These are phyloP conservation scores for Thalassiosira mediterranea DNA, from an alignment of 352 stramenopile genomes.

Conservation along the genomic window DNA sequence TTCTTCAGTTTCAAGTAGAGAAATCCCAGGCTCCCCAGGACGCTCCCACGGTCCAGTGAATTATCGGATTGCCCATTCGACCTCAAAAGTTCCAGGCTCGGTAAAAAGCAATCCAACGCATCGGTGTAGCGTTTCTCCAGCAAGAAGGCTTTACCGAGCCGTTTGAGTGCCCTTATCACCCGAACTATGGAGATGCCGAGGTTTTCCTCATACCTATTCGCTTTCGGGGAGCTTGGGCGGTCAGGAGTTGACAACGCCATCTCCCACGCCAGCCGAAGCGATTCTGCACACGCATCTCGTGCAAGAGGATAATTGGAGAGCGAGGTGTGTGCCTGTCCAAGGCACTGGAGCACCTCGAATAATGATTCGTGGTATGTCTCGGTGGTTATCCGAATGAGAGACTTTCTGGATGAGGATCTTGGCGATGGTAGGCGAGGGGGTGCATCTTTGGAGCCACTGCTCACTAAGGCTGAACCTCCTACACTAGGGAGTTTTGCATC, in stretches of 20 bases:
- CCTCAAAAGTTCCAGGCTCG: conserved; percentile 35
- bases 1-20: conserved; percentile 42
- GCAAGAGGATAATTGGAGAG: conserved; percentile 31
- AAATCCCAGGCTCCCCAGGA: conserved; percentile 45
- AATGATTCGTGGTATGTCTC: conserved; percentile 25
- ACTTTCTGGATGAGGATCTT: conserved; percentile 47
- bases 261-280: conserved; percentile 35
- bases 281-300: conserved; percentile 30
- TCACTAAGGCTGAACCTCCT: too few species aligned
- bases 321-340: conserved; percentile 37
- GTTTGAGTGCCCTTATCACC: conserved; percentile 36
- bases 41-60: conserved; percentile 28
- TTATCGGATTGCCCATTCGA: conserved; percentile 36
- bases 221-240: neutral
- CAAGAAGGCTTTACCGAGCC: conserved; percentile 36
- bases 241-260: conserved; percentile 32
- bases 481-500: conserved; percentile 9
- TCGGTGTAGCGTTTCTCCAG: conserved; percentile 41
- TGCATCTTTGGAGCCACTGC: too few species aligned
- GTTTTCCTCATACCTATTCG: conserved; percentile 7
- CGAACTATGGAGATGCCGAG: conserved; percentile 11
- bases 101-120: conserved; percentile 43
- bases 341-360: conserved; percentile 30
- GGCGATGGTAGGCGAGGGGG: too few species aligned
- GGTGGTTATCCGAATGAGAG: conserved; percentile 33